Evolutionary conservation across 108 stramenopile species (phyloP), one percentile per base, ranked within the genome.

Genomic region (Mayamaea pseudoterrestris): DNA sequence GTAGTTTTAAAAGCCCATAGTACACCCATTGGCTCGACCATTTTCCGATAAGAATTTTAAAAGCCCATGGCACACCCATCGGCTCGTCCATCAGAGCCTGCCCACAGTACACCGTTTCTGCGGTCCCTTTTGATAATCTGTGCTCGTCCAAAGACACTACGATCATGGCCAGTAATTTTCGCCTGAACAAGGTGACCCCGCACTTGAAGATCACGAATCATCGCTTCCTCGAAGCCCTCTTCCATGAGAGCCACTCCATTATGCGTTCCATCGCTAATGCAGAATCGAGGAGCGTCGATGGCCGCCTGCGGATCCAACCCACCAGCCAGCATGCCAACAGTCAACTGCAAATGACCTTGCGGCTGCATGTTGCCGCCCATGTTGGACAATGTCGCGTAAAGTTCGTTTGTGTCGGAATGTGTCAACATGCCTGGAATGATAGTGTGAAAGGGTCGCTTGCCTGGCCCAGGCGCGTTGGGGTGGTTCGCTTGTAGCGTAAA

Each of bases 361-460:
- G 97, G 93, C 63, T 98, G 97, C 94, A 96, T 96, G 64, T 90
- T 92, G 11, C 92, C 93, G 17, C 97, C 97, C 97, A 98, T 98
- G 55, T 93, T 91, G 35, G 70, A 74, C 24, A 95, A 51, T 1
- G 89, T 81, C 5, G 91, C 90, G 53, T 69, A 93, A 5, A 95
- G 61, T 13, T 90, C 80, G 30, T 79, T 74, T 5, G 83, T 83
- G 26, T 83, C 85, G 2, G 68, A 65, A 41, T 71, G 57, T 24
- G 94, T 94, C 12, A 85, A 53, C 55, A 98, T 77, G 11, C 64
- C 90, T 17, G 97, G 97, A 44, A 98, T 95, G 39, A 98, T 98
- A 2, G 97, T 98, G 56, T 98, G 97, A 71, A 88, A 97, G 0
- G 97, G 95, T 45, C 91, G 45, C 49, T 97, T 95, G 28, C 55